phyloP scores from a whole-genome alignment of 164 flowering plant species.

The Litsea cubeba region DNA sequence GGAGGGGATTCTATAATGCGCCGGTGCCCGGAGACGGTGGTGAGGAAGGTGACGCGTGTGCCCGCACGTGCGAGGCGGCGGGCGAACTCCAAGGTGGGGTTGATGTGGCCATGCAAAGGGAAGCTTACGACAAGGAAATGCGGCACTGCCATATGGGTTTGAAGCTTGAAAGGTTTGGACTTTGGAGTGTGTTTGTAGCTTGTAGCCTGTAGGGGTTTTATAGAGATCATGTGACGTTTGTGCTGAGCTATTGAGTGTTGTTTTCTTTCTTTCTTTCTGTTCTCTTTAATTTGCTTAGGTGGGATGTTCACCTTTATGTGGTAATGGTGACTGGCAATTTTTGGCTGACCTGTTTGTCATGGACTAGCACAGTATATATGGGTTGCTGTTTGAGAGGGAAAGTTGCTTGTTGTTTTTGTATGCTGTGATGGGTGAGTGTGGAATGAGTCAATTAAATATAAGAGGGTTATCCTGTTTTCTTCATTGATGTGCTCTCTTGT shows the following conservation, averaged over 20 bases:
- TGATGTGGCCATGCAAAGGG: constrained; percentile 41
- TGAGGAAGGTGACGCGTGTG: constrained; percentile 29
- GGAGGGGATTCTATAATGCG: constrained; percentile 9
- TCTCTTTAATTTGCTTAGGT: too few species aligned
- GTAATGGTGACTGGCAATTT: too few species aligned
- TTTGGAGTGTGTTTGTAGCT: not conserved
- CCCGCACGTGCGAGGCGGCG: constrained; percentile 26
- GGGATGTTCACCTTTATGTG: too few species aligned
- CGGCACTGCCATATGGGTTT: not conserved
- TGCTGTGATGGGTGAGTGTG: too few species aligned
- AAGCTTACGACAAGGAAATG: constrained; percentile 29
- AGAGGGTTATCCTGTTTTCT: too few species aligned
- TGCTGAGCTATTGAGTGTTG: not conserved
- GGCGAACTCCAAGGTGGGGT: constrained; percentile 39
- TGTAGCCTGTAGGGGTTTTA: not conserved
- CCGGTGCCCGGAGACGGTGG: constrained; percentile 18
- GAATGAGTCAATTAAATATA: too few species aligned
- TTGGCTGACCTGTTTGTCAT: too few species aligned
- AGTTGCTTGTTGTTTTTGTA: too few species aligned
- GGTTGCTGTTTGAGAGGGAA: too few species aligned
- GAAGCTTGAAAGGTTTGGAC: not conserved
- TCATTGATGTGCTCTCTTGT: too few species aligned
- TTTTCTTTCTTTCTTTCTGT: not conserved
- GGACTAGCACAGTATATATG: too few species aligned
- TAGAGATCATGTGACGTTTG: not conserved